Conservation (phyloP, 129 eudicot genomes). For the Saposhnikovia divaricata region DNA sequence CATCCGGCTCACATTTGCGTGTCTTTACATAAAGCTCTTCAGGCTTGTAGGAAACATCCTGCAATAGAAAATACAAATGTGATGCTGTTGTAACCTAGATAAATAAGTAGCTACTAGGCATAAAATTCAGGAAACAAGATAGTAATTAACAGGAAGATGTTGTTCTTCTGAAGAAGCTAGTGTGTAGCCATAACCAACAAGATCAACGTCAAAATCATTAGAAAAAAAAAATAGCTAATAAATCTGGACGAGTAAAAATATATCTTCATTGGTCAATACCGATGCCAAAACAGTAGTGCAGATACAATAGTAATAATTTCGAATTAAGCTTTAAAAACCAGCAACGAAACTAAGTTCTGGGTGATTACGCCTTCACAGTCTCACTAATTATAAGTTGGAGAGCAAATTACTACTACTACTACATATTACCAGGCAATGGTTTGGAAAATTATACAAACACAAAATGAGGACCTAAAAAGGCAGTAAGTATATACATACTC, state of each 20-base stretch:
- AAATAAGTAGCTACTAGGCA: not conserved
- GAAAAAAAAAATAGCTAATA: not conserved
- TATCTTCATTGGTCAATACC: not conserved
- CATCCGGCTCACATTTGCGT: constrained; percentile 66
- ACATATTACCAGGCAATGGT: too few species aligned
- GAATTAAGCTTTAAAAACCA: not conserved
- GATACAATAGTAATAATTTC: not conserved
- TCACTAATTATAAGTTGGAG: too few species aligned
- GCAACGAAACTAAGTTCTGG: not conserved
- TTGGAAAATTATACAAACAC: too few species aligned
- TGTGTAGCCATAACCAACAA: too few species aligned
- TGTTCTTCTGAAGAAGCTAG: too few species aligned
- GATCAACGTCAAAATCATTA: not conserved
- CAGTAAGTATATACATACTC: too few species aligned
- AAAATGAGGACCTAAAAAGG: too few species aligned
- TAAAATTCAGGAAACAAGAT: not conserved
- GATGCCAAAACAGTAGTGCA: not conserved
- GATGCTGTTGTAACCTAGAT: not conserved
- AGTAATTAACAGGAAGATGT: too few species aligned
- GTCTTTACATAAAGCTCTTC: constrained; percentile 57
- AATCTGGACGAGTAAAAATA: not conserved
- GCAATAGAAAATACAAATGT: not conserved
- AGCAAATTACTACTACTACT: too few species aligned
- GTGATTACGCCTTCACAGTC: too few species aligned
- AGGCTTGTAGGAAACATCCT: constrained; percentile 80